Evolutionary conservation across 2,329 filamentous ascomycete genomes (phyloP), one percentile per base, ranked within the genome.

Genomic region (Pseudogymnoascus sp.): DNA sequence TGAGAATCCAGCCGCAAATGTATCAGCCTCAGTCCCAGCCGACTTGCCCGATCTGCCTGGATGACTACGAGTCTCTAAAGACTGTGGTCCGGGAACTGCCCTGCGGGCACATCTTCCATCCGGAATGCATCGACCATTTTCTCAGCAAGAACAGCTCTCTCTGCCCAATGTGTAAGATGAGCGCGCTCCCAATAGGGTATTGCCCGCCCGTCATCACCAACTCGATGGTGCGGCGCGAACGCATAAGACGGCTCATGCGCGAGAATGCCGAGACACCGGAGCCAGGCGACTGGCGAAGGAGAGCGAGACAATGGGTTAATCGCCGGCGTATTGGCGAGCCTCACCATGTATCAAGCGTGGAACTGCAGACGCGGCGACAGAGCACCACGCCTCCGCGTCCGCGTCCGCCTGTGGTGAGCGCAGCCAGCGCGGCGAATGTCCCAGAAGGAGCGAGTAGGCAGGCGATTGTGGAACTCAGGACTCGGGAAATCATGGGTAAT

Each of bases 31-130:
- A 90, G 68, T 85, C 86, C 19, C 94, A 97, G 72, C 86, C 90
- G 0, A 87, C 83, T 2, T 97, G 94, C 72, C 85, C 90, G n/a
- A 96, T 97, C 61, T 99, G 94, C 71, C 81, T 96, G 0, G 89
- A 91, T 62, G 85, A 90, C 64, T 97, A 91, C 70, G 81, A 88
- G 29, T 82, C 85, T 14, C 82, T 84, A 38, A 76, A 80, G 16
- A 88, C 90, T 0, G 83, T 86, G 19, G 92, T 97, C 62, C 88
- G 92, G 62, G 90, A 97, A 74, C 79, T 97, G 2, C 86, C 91
- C 0, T 99, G 94, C 69, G 86, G 89, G 0, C 94, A 99, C 72
- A 93, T 97, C 63, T 99, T 92, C 74, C 93, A 99, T 68, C 88
- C 90, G 0, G 88, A 90, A 66, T 99, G 94, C 71, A 92, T 97